Percentiles rank a stretch among this genome's conserved stretches.
Evolutionary conservation across 2,329 filamentous ascomycete species (phyloP).

Genomic region (Sporothrix phasma): DNA sequence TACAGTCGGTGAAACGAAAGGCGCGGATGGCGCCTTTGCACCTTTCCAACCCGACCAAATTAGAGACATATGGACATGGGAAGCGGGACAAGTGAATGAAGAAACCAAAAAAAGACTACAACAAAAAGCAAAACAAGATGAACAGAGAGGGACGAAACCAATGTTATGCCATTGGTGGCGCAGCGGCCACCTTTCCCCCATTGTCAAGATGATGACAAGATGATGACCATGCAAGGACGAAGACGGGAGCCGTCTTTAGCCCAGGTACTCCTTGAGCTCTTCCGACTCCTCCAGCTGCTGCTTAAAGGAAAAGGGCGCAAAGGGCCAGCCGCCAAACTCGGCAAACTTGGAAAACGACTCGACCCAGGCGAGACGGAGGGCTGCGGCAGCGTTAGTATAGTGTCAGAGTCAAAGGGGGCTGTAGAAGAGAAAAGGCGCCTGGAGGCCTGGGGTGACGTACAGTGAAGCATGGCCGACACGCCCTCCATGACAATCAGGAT

Average conservation of each 20-base stretch:
- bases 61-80: neutral
- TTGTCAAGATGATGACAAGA: neutral
- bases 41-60: neutral
- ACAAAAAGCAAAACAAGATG: constrained; percentile 1
- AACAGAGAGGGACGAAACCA: neutral
- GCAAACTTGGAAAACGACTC: constrained; percentile 98
- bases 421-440: too few relatives aligned
- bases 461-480: constrained; percentile 87
- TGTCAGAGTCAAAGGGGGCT: too few relatives aligned
- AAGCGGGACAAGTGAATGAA: neutral
- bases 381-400: constrained; percentile 19
- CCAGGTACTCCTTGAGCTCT: constrained; percentile 46
- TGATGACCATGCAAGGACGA: constrained; percentile 2
- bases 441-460: too few relatives aligned
- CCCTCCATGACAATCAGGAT: constrained; percentile 92
- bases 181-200: neutral
- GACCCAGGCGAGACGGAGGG: constrained; percentile 83
- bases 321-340: constrained; percentile 78
- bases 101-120: neutral
- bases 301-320: constrained; percentile 83
- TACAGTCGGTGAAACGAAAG: constrained; percentile 7
- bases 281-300: constrained; percentile 74
- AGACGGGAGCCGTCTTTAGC: constrained; percentile 24
- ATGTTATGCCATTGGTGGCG: neutral
- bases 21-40: neutral